phyloP scores from a whole-genome alignment of 2,329 filamentous ascomycete genomes.

The Pestalotiopsis sp. region DNA sequence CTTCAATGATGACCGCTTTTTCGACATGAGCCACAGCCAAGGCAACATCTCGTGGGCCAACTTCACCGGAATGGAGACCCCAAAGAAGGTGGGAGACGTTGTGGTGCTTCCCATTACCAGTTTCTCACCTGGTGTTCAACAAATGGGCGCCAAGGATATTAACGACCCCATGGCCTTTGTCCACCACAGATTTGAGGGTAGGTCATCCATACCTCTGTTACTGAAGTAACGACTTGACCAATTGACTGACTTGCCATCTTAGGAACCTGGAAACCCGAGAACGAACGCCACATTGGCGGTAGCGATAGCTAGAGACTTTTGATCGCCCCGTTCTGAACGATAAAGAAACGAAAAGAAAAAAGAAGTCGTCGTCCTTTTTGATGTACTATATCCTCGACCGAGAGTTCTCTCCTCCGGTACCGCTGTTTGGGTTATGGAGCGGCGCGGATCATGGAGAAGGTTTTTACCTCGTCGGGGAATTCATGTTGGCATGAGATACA shows the following conservation, averaged over 20 bases:
- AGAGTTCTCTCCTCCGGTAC: neutral
- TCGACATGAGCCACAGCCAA: slow-evolving; percentile 73
- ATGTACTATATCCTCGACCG: neutral
- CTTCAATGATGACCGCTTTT: slow-evolving; percentile 89
- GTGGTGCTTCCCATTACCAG: slow-evolving; percentile 94
- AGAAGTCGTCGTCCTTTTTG: neutral
- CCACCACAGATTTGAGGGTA: slow-evolving; percentile 95
- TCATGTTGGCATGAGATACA: slow-evolving; percentile 5
- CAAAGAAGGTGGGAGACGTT: slow-evolving; percentile 91
- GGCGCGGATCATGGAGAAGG: neutral
- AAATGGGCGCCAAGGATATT: slow-evolving; percentile 87
- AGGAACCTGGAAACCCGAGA: slow-evolving; percentile 80
- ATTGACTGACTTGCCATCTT: slow-evolving; percentile 11
- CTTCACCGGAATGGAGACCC: slow-evolving; percentile 82
- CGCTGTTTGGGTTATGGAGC: neutral
- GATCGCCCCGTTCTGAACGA: slow-evolving; percentile 19
- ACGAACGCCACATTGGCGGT: slow-evolving; percentile 69
- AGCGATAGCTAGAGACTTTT: slow-evolving; percentile 40
- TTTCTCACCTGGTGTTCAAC: slow-evolving; percentile 91
- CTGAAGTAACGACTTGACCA: neutral
- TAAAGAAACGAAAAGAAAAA: neutral
- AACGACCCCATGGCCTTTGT: slow-evolving; percentile 98
- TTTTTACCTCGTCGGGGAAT: neutral
- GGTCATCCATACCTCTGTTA: slow-evolving; percentile 25
- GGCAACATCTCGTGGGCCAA: slow-evolving; percentile 82